phyloP scores from a whole-genome alignment of 176 grass and related monocot genomes.

The Oryza brachyantha region DNA sequence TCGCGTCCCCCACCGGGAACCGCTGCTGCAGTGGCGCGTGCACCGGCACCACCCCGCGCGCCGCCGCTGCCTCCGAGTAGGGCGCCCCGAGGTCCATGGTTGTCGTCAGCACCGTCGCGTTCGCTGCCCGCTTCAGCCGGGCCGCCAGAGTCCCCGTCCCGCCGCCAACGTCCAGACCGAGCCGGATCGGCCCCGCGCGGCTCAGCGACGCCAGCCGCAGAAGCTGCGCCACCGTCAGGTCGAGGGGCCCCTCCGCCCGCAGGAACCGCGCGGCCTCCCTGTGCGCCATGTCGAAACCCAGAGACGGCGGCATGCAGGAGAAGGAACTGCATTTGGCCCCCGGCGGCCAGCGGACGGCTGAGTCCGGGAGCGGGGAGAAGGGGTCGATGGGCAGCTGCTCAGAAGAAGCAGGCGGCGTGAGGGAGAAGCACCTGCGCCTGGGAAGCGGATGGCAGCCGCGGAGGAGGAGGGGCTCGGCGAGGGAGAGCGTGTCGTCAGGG shows the following conservation, averaged over 20 bases:
- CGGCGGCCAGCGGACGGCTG: slow-evolving; percentile 60
- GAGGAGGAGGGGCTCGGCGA: slow-evolving; percentile 78
- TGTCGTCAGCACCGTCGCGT: slow-evolving; percentile 78
- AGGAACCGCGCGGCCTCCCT: slow-evolving; percentile 61
- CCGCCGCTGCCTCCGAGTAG: slow-evolving; percentile 77
- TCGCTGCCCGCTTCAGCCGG: slow-evolving; percentile 61
- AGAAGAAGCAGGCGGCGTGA: slow-evolving; percentile 39
- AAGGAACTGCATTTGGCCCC: slow-evolving; percentile 45
- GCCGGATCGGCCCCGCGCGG: slow-evolving; percentile 70
- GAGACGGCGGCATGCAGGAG: slow-evolving; percentile 49
- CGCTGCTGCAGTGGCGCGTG: slow-evolving; percentile 90
- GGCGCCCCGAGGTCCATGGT: slow-evolving; percentile 84
- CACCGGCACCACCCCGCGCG: slow-evolving; percentile 67
- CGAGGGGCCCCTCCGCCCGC: slow-evolving; percentile 43
- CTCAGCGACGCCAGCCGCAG: slow-evolving; percentile 65
- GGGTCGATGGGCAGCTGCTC: slow-evolving; percentile 56
- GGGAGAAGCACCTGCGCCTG: slow-evolving; percentile 62
- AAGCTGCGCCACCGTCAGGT: slow-evolving; percentile 82
- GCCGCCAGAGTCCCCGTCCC: slow-evolving; percentile 75
- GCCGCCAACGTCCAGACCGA: slow-evolving; percentile 79
- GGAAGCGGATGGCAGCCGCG: slow-evolving; percentile 76
- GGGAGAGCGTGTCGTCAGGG: slow-evolving; percentile 55
- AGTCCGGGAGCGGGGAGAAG: slow-evolving; percentile 60
- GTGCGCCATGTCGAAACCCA: slow-evolving; percentile 52
- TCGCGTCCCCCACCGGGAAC: slow-evolving; percentile 66